These are phyloP conservation scores for Powellomyces hirtus DNA, from an alignment of 192 early-diverging fungal species.

Conservation along the genomic window DNA sequence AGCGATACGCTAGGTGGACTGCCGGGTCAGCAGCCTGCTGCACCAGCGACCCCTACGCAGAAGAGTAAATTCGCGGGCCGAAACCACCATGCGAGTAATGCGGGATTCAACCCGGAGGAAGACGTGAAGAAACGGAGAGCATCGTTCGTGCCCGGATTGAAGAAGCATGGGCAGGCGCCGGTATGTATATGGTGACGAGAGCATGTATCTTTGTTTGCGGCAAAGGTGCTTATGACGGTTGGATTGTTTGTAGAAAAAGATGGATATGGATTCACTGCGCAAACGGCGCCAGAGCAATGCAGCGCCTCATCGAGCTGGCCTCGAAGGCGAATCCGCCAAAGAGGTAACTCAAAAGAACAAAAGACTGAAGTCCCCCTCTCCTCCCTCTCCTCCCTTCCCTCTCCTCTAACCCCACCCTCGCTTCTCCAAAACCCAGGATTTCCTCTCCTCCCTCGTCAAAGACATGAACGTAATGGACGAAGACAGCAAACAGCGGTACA, in stretches of 20 bases:
- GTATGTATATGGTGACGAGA: background rate
- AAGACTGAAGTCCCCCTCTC: no score
- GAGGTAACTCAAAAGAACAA: background rate
- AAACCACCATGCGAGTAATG: background rate
- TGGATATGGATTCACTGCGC: conserved; percentile 17
- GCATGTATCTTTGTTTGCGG: background rate
- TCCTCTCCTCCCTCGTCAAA: conserved; percentile 18
- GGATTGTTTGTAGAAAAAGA: background rate
- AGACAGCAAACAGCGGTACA: conserved; percentile 16
- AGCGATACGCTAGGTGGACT: background rate
- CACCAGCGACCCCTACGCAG: background rate
- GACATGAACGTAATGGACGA: conserved; percentile 31
- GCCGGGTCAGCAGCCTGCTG: background rate
- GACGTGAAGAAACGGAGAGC: background rate
- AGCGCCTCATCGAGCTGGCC: conserved; percentile 12
- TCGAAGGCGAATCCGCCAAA: background rate
- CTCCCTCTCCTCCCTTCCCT: no score
- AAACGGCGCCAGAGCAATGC: background rate
- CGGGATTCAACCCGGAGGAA: background rate
- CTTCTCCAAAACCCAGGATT: conserved; percentile 10
- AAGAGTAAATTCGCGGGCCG: conserved; percentile 8
- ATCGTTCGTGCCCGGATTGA: background rate
- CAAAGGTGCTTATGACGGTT: background rate
- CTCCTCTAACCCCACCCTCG: no score
- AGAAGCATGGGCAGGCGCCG: background rate